These are phyloP conservation scores for Rhizopus delemar DNA, from an alignment of 371 early-diverging fungal genomes.

Conservation along the genomic window DNA sequence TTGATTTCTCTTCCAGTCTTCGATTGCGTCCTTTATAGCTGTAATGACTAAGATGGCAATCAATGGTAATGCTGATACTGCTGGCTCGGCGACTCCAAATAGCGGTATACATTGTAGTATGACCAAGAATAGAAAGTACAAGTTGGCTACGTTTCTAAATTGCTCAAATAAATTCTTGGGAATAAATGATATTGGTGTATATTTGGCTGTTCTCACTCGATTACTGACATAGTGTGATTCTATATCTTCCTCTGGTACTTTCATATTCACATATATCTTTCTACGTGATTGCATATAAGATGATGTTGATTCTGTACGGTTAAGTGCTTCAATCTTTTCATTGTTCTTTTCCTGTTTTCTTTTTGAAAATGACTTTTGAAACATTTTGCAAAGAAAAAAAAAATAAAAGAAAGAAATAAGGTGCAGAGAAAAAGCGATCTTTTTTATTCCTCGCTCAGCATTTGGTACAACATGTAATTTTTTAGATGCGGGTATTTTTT, in stretches of 20 bases:
- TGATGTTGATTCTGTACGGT: constrained; percentile 40
- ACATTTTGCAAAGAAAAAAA: constrained; percentile 3
- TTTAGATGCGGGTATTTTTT: neutral
- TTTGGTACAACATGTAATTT: constrained; percentile 21
- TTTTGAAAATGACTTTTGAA: constrained; percentile 8
- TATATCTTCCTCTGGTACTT: constrained; percentile 31
- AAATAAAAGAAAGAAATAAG: constrained; percentile 4
- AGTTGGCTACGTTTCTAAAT: constrained; percentile 83
- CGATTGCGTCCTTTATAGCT: constrained; percentile 87
- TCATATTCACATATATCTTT: constrained; percentile 50
- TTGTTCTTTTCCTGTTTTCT: neutral
- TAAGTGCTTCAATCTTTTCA: constrained; percentile 12
- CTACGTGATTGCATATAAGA: constrained; percentile 46
- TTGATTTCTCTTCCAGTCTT: constrained; percentile 76
- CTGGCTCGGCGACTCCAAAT: constrained; percentile 77
- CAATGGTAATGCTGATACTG: constrained; percentile 84
- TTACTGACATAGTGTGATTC: constrained; percentile 54
- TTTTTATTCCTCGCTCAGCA: neutral
- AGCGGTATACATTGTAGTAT: constrained; percentile 71
- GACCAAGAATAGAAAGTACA: constrained; percentile 91
- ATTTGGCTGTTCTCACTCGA: constrained; percentile 81
- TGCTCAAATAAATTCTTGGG: constrained; percentile 90
- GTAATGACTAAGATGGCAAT: constrained; percentile 76
- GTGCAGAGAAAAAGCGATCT: neutral
- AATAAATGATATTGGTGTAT: constrained; percentile 81